Base-by-base conservation (phyloP, 73 alveolate species). In the Halteria grandinella region DNA sequence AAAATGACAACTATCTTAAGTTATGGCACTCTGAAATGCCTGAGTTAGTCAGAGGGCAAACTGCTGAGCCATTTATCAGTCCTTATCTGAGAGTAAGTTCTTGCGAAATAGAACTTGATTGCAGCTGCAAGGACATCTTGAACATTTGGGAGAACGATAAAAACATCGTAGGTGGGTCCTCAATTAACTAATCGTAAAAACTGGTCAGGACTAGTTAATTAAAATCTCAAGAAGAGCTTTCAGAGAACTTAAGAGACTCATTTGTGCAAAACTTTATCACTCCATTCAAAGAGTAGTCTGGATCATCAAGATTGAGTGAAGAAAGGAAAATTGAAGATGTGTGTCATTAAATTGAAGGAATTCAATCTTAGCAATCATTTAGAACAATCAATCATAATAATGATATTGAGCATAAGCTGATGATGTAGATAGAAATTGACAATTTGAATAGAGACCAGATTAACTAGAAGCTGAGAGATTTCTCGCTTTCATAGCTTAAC, bases 81-180 rank as follows among this genome's bases (percentile, higher is more conserved):
- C 83, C 83, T 36, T 70, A 70, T 24, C n/a, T 1, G 24, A 70
- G 83, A 70, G 31, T 33, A 34, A 31, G 55, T 49, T 18, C 75
- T 1, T 63, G 80, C 39, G 79, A 75, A n/a, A 25, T 84, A 12
- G 93, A 84, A 55, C 14, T 84, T 6, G 93, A 75, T 50, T 80
- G 76, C 21, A 54, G 50, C 25, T 40, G 73, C 51, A 32, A 27
- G 15, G 76, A 41, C 15, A 55, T 82, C 25, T 6, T 82, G 18
- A 72, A 82, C n/a, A n/a, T n/a, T n/a, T n/a, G n/a, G n/a, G n/a
- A n/a, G n/a, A n/a, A n/a, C n/a, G n/a, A n/a, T n/a, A n/a, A n/a
- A n/a, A n/a, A n/a, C n/a, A n/a, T n/a, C n/a, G n/a, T n/a, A n/a
- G n/a, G n/a, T n/a, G n/a, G n/a, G n/a, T n/a, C n/a, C n/a, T n/a